Evolutionary conservation across 23 red algal species (phyloP).

Genomic region (Chondrus crispus): DNA sequence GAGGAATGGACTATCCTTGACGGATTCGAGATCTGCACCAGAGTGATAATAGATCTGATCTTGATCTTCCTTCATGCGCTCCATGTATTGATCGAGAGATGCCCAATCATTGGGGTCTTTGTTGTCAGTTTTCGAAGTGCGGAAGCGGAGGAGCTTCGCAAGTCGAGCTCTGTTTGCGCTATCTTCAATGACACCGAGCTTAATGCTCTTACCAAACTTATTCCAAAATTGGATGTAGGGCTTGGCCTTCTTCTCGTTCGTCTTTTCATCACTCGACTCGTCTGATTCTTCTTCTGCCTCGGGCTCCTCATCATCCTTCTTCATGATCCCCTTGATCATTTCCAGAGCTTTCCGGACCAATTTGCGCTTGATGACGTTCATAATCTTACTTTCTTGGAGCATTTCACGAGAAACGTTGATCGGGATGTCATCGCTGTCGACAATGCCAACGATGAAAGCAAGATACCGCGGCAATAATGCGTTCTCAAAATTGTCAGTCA

Average conservation of each 20-base stretch:
- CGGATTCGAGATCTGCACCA: conserved; percentile 43
- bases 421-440: conserved; percentile 93
- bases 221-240: conserved; percentile 86
- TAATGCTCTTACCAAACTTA: conserved; percentile 80
- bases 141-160: conserved; percentile 84
- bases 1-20: conserved; percentile 82
- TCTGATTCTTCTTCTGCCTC: conserved; percentile 23
- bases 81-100: conserved; percentile 84
- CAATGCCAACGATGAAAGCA: conserved; percentile 80
- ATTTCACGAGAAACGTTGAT: conserved; percentile 92
- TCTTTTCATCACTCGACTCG: not conserved
- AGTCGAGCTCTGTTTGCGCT: conserved; percentile 50
- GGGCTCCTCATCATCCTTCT: conserved; percentile 56
- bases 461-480: conserved; percentile 78
- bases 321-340: conserved; percentile 70
- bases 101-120: conserved; percentile 71
- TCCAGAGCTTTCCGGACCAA: conserved; percentile 84
- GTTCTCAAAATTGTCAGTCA: conserved; percentile 82
- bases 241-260: conserved; percentile 35
- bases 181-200: conserved; percentile 91
- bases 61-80: conserved; percentile 87
- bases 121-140: conserved; percentile 64
- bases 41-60: conserved; percentile 88
- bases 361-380: conserved; percentile 84
- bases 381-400: conserved; percentile 75